Conservation (phyloP, 2,329 filamentous ascomycete species). For the Aureobasidium sp. region DNA sequence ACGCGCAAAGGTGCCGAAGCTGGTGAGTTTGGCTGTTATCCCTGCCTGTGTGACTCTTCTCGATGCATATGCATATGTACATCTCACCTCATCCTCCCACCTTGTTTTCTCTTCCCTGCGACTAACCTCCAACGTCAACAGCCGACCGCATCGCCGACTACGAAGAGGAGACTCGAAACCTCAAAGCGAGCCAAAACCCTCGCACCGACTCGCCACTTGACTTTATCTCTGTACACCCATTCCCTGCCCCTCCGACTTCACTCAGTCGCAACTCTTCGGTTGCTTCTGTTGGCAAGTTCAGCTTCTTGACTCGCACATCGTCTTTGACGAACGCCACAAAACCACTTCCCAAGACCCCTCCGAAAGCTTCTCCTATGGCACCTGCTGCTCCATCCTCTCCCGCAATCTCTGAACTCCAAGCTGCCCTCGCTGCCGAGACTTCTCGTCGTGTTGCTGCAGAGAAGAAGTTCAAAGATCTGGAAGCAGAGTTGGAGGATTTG, state of each 20-base stretch:
- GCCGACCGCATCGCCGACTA: constrained; percentile 57
- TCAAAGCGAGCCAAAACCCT: constrained; percentile 30
- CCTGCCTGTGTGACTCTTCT: neutral
- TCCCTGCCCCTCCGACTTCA: constrained; percentile 16
- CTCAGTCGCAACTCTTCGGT: constrained; percentile 17
- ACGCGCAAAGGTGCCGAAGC: constrained; percentile 1
- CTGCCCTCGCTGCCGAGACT: constrained; percentile 57
- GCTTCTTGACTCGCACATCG: neutral
- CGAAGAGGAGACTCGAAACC: constrained; percentile 63
- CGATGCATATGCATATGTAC: constrained; percentile 8
- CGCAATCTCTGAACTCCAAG: constrained; percentile 37
- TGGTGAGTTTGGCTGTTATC: constrained; percentile 8
- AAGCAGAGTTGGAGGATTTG: constrained; percentile 68
- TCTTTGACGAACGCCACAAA: neutral
- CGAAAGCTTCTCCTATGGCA: constrained; percentile 15
- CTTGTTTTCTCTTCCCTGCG: neutral
- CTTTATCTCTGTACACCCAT: constrained; percentile 10
- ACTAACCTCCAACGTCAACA: neutral
- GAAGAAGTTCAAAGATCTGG: constrained; percentile 54
- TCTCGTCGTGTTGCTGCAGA: constrained; percentile 58
- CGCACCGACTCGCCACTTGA: constrained; percentile 19
- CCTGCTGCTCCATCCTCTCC: neutral
- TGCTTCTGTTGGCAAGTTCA: neutral
- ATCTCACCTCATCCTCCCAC: neutral
- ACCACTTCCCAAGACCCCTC: constrained; percentile 18